Evolutionary conservation across 345 rosid species (phyloP).

Genomic region (Mallotus nudiflorus): DNA sequence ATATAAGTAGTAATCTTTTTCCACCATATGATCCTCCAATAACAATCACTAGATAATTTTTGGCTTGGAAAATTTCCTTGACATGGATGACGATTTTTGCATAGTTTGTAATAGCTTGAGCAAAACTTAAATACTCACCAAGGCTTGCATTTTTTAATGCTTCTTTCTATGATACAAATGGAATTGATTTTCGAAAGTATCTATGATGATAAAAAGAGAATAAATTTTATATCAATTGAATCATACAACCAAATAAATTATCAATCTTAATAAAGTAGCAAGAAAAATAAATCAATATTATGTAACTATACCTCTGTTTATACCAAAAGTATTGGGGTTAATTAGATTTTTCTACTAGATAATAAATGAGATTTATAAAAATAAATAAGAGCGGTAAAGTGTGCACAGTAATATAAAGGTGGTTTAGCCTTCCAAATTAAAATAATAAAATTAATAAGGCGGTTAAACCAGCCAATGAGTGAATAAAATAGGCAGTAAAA

Average conservation of each 20-base stretch:
- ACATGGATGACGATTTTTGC: conserved; percentile 51
- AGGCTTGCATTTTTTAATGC: conserved; percentile 43
- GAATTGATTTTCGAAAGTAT: conserved; percentile 47
- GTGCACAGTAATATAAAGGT: too few species aligned
- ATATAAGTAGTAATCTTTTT: conserved; percentile 39
- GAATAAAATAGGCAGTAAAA: too few species aligned
- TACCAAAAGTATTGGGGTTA: too few species aligned
- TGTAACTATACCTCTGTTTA: conserved; percentile 45
- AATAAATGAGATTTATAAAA: too few species aligned
- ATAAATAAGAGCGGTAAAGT: too few species aligned
- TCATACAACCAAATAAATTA: too few species aligned
- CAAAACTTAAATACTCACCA: conserved; percentile 54
- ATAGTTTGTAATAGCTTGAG: conserved; percentile 59
- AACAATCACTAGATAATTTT: conserved; percentile 56
- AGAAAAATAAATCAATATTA: background rate
- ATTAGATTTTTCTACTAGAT: too few species aligned
- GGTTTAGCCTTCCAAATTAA: too few species aligned
- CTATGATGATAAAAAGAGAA: background rate
- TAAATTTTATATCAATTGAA: too few species aligned
- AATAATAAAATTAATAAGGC: too few species aligned
- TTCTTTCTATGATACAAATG: conserved; percentile 49
- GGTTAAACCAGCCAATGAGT: too few species aligned
- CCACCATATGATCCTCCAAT: conserved; percentile 77
- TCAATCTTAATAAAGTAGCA: too few species aligned
- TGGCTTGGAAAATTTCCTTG: conserved; percentile 38